phyloP scores from a whole-genome alignment of 2,329 filamentous ascomycete genomes.

The Catunica adiposa region DNA sequence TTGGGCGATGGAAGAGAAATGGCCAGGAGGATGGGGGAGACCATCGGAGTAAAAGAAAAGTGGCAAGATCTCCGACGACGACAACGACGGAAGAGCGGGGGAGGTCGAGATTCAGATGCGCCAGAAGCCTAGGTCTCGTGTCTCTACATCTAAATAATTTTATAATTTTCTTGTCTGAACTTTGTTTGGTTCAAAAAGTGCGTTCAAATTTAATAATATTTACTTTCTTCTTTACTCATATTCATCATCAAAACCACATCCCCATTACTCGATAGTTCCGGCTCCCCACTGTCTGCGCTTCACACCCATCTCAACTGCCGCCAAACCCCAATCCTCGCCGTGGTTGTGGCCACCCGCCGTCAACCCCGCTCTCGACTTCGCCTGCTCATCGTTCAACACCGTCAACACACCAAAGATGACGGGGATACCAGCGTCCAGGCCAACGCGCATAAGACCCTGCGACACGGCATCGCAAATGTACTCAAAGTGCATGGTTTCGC shows the following conservation, averaged over 20 bases:
- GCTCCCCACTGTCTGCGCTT: constrained; percentile 74
- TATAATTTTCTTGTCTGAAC: too few relatives aligned
- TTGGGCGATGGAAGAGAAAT: constrained; percentile 32
- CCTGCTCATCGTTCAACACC: constrained; percentile 76
- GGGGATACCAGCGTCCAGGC: constrained; percentile 74
- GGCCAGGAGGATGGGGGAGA: constrained; percentile 28
- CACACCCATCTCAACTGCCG: constrained; percentile 81
- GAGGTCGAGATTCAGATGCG: too few relatives aligned
- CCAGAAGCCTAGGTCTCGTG: too few relatives aligned
- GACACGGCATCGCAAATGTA: constrained; percentile 88
- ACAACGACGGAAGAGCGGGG: neutral
- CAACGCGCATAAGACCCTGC: constrained; percentile 85
- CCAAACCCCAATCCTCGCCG: constrained; percentile 88
- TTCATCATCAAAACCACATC: neutral
- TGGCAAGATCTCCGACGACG: constrained; percentile 19
- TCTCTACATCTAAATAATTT: too few relatives aligned
- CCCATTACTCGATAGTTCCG: constrained; percentile 36
- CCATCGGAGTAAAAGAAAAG: constrained; percentile 29
- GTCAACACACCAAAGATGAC: constrained; percentile 89
- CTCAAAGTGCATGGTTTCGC: constrained; percentile 98
- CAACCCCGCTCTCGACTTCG: constrained; percentile 66
- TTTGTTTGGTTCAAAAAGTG: too few relatives aligned
- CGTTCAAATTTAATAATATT: too few relatives aligned
- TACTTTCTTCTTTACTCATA: neutral
- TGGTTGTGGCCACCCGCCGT: constrained; percentile 88